Percentiles rank a stretch among this genome's conserved stretches.
Conservation (phyloP, 441 rosid species). For the Croton laevigatus region DNA sequence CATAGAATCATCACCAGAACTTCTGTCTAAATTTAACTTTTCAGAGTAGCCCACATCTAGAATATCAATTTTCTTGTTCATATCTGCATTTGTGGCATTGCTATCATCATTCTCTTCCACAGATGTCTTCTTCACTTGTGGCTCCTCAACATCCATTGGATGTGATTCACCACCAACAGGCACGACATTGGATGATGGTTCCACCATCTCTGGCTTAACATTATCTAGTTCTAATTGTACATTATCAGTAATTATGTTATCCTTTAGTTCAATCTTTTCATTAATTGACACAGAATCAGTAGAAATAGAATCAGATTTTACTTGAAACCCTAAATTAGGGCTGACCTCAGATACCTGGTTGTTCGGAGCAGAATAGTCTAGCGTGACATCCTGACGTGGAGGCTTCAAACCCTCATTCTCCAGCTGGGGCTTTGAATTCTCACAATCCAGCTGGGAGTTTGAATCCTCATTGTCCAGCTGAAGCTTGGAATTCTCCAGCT, state of each 20-base stretch:
- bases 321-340: constrained; percentile 91
- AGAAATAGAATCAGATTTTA: constrained; percentile 98
- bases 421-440: constrained; percentile 21
- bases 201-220: constrained; percentile 81
- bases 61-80: constrained; percentile 63
- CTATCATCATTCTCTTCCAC: constrained; percentile 71
- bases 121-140: constrained; percentile 59
- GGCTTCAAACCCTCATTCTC: constrained; percentile 25
- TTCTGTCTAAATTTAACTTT: constrained; percentile 91
- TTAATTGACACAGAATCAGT: constrained; percentile 97
- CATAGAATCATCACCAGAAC: constrained; percentile 97
- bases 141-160: constrained; percentile 93
- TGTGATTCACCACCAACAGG: constrained; percentile 71
- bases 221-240: constrained; percentile 94
- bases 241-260: constrained; percentile 92
- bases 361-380: constrained; percentile 52
- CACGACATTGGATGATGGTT: constrained; percentile 63
- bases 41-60: constrained; percentile 74
- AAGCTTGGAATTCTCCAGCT: not conserved
- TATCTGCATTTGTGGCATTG: constrained; percentile 58
- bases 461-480: constrained; percentile 32
- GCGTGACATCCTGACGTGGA: constrained; percentile 41
- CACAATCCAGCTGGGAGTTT: constrained; percentile 10
- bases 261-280: constrained; percentile 95
- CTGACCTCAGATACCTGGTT: constrained; percentile 99